Evolutionary conservation across 495 filamentous ascomycete species (phyloP).

Genomic region (Astrothelium subdiscretum): DNA sequence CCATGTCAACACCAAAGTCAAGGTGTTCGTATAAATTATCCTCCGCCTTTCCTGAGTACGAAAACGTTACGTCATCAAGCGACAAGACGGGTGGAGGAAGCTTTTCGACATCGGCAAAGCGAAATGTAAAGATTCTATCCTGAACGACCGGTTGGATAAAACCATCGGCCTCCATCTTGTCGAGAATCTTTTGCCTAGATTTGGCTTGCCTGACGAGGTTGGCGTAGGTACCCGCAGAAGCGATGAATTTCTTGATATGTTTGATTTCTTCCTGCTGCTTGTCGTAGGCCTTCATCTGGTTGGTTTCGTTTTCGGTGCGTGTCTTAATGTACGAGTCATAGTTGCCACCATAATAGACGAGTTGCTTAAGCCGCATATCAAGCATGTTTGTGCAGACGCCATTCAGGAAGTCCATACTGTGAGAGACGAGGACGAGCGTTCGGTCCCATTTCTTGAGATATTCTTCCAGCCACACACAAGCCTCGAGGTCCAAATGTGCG

Average conservation of each 20-base stretch:
- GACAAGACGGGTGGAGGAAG: conserved; percentile 91
- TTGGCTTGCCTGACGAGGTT: conserved; percentile 98
- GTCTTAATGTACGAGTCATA: conserved; percentile 98
- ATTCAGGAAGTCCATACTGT: conserved; percentile 98
- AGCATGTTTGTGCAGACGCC: conserved; percentile 98
- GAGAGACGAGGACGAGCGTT: conserved; percentile 93
- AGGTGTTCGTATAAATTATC: conserved; percentile 94
- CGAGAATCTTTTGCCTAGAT: conserved; percentile 97
- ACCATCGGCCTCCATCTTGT: conserved; percentile 99
- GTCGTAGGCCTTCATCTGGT: conserved; percentile 96
- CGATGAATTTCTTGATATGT: conserved; percentile 99
- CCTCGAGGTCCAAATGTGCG: conserved; percentile 97
- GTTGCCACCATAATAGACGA: conserved; percentile 99
- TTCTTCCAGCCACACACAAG: conserved; percentile 99
- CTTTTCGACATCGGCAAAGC: conserved; percentile 97
- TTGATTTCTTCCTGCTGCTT: conserved; percentile 99
- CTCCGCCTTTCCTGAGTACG: conserved; percentile 78
- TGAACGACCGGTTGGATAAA: conserved; percentile 82
- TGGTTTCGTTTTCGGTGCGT: conserved; percentile 82
- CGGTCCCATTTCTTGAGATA: conserved; percentile 99
- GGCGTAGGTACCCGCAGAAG: conserved; percentile 98
- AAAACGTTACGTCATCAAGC: conserved; percentile 95
- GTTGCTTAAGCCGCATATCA: conserved; percentile 83
- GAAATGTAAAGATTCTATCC: conserved; percentile 93
- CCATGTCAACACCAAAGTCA: conserved; percentile 99